A percentile compares a stretch with the other conserved stretches of the same genome.
These are phyloP conservation scores for Cryptococcus sp. DNA, from an alignment of 1,284 basidiomycete genomes.

Conservation along the genomic window DNA sequence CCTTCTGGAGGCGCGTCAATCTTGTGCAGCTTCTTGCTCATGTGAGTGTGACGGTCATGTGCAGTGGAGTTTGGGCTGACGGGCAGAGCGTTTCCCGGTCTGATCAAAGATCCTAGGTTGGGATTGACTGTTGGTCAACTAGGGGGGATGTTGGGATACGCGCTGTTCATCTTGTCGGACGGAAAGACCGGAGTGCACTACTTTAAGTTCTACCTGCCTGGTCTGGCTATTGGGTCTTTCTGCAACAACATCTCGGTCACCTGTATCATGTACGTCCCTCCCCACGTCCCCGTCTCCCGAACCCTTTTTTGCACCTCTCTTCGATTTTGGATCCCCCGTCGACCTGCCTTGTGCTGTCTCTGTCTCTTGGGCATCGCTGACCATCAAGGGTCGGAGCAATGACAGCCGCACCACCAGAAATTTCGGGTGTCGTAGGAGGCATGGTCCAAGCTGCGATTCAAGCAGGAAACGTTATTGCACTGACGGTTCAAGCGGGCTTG, in stretches of 20 bases:
- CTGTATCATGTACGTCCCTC: slow-evolving; percentile 14
- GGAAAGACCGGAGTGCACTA: slow-evolving; percentile 13
- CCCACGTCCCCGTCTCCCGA: no score
- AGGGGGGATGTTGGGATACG: slow-evolving; percentile 18
- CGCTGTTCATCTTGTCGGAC: slow-evolving; percentile 20
- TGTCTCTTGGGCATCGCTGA: slow-evolving; percentile 3
- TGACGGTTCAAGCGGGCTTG: slow-evolving; percentile 36
- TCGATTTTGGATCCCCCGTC: no score
- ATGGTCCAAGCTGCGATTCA: slow-evolving; percentile 34
- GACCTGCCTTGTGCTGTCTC: no score
- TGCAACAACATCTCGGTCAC: slow-evolving; percentile 10
- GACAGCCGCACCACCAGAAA: slow-evolving; percentile 26
- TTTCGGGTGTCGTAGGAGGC: slow-evolving; percentile 35
- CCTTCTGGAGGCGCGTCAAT: slow-evolving; percentile 2
- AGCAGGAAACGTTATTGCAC: slow-evolving; percentile 27
- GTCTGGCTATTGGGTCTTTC: slow-evolving; percentile 14
- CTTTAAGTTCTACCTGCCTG: slow-evolving; percentile 19
- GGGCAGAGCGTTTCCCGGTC: slow-evolving; percentile 4
- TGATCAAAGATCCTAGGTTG: slow-evolving; percentile 1
- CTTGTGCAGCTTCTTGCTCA: slow-evolving; percentile 5
- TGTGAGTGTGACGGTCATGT: slow-evolving; percentile 5
- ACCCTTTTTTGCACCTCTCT: no score
- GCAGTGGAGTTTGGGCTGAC: neutral
- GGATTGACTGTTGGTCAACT: slow-evolving; percentile 12
- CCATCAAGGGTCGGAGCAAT: slow-evolving; percentile 28